phyloP scores from a whole-genome alignment of 139 green algal genomes.

The Chlorella sorokiniana region DNA sequence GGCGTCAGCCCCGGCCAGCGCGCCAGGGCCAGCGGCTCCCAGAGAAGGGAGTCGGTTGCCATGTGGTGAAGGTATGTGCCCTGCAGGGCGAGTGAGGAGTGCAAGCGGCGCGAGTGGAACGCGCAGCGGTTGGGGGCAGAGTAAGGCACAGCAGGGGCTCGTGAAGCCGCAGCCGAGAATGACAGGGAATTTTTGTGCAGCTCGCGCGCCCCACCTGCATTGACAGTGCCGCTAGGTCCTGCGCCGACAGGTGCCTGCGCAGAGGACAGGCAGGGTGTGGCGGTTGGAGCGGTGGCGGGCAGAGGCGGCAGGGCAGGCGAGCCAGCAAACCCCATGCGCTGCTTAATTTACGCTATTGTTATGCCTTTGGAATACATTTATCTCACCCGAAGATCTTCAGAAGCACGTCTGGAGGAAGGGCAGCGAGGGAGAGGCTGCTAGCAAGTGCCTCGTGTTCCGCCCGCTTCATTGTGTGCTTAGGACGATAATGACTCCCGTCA shows the following conservation, averaged over 20 bases:
- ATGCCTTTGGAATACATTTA: not conserved
- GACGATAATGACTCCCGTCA: too few relatives aligned
- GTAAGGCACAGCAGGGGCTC: too few relatives aligned
- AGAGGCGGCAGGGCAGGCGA: too few relatives aligned
- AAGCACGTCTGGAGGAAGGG: not conserved
- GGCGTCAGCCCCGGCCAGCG: constrained; percentile 2
- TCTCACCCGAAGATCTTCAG: constrained; percentile 10
- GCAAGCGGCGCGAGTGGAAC: not conserved
- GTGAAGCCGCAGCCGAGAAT: too few relatives aligned
- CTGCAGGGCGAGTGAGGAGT: not conserved
- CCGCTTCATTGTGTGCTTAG: not conserved
- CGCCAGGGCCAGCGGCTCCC: constrained; percentile 15
- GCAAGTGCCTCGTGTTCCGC: not conserved
- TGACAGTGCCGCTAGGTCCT: constrained; percentile 9
- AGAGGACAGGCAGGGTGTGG: not conserved
- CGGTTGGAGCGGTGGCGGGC: not conserved
- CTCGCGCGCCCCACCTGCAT: not conserved
- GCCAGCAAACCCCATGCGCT: too few relatives aligned
- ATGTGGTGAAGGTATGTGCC: constrained; percentile 6
- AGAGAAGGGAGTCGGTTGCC: not conserved
- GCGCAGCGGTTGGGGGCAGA: not conserved
- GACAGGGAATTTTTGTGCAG: not conserved
- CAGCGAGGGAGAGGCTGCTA: not conserved
- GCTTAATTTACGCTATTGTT: not conserved
- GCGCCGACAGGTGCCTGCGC: constrained; percentile 13